phyloP scores from a whole-genome alignment of 768 basidiomycete species.

The Panellus pusillus region DNA sequence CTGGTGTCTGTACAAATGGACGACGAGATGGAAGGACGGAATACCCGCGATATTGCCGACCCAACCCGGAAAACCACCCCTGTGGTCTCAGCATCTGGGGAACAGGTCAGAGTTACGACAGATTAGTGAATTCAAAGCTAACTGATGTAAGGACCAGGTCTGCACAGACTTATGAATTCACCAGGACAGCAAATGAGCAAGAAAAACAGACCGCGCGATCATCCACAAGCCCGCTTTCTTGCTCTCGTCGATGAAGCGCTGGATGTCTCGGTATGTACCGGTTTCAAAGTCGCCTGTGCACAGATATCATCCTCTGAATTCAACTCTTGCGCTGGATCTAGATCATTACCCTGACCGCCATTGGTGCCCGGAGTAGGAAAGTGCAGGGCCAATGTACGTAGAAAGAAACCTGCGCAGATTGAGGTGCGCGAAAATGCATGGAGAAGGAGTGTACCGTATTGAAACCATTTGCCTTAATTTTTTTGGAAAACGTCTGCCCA shows the following conservation, averaged over 20 bases:
- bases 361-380: slow-evolving; percentile 49
- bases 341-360: slow-evolving; percentile 32
- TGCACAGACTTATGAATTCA: slow-evolving; percentile 16
- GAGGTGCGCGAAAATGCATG: no score
- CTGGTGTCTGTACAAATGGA: slow-evolving; percentile 7
- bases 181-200: not conserved
- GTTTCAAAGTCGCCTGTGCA: slow-evolving; percentile 40
- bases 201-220: slow-evolving; percentile 43
- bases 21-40: not conserved
- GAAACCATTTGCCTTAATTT: slow-evolving; percentile 61
- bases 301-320: no score
- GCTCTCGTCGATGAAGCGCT: slow-evolving; percentile 51
- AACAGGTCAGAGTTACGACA: not conserved
- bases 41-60: slow-evolving; percentile 47
- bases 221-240: slow-evolving; percentile 56
- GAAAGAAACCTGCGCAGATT: slow-evolving; percentile 41
- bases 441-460: slow-evolving; percentile 36
- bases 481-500: slow-evolving; percentile 64
- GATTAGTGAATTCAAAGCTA: slow-evolving; percentile 6
- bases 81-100: slow-evolving; percentile 49
- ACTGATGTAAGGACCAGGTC: slow-evolving; percentile 58
- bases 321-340: no score
- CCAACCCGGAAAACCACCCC: slow-evolving; percentile 64
- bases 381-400: slow-evolving; percentile 59
- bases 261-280: slow-evolving; percentile 52